These are phyloP conservation scores for Eucommia ulmoides DNA, from an alignment of 257 asterid species.

Conservation along the genomic window DNA sequence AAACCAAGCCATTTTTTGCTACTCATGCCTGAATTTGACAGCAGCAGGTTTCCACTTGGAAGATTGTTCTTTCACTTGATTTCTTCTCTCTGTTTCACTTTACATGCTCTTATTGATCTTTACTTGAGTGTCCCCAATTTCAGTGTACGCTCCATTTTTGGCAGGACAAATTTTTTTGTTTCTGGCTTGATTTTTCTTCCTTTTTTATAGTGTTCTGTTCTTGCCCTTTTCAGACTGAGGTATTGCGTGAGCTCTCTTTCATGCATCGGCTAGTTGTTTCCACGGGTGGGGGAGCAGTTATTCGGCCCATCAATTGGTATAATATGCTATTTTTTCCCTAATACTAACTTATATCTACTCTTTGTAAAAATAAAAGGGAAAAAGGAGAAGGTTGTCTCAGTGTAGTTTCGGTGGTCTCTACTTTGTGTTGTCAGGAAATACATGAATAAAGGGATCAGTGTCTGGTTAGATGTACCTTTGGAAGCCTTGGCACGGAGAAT, in stretches of 20 bases:
- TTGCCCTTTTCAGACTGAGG: slow-evolving; percentile 46
- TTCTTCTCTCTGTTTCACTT: too few species aligned
- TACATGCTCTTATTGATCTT: too few species aligned
- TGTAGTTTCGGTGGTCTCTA: slow-evolving; percentile 9
- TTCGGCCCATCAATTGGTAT: slow-evolving; percentile 88
- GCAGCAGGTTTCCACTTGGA: too few species aligned
- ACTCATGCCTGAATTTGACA: too few species aligned
- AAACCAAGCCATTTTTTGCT: too few species aligned
- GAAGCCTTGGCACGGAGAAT: slow-evolving; percentile 84
- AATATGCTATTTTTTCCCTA: neutral
- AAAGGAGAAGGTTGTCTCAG: too few species aligned
- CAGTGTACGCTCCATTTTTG: too few species aligned
- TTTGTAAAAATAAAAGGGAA: too few species aligned
- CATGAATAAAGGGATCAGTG: slow-evolving; percentile 74
- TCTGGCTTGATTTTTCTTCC: slow-evolving; percentile 3
- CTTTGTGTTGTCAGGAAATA: slow-evolving; percentile 45
- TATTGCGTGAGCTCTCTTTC: slow-evolving; percentile 46
- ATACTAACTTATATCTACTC: slow-evolving; percentile 2
- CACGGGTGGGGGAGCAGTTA: slow-evolving; percentile 95
- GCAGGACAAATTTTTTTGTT: too few species aligned
- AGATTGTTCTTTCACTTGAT: too few species aligned
- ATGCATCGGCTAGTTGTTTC: slow-evolving; percentile 72
- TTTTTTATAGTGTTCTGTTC: neutral
- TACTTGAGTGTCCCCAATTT: too few species aligned
- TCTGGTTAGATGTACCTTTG: slow-evolving; percentile 89